Evolutionary conservation across 202 grass and related monocot species (phyloP).

Genomic region (Setaria viridis): DNA sequence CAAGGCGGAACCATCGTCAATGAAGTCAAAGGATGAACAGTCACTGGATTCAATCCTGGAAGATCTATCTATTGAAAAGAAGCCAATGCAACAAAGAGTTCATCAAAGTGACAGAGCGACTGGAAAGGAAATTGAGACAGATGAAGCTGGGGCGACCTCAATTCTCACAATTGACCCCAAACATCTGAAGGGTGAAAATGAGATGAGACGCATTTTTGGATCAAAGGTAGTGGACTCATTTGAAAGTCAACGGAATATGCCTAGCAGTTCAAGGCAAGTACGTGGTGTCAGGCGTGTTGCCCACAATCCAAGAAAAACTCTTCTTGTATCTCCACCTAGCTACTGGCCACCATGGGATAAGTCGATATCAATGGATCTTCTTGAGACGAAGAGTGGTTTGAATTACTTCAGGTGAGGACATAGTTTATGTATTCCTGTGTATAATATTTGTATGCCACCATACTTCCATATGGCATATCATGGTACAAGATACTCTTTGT

Average conservation of each 20-base stretch:
- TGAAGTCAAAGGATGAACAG: slow-evolving; percentile 53
- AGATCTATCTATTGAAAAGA: slow-evolving; percentile 76
- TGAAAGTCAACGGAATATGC: slow-evolving; percentile 76
- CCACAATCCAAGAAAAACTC: slow-evolving; percentile 84
- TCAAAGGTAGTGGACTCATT: slow-evolving; percentile 97
- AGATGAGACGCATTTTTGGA: slow-evolving; percentile 97
- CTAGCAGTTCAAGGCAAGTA: slow-evolving; percentile 72
- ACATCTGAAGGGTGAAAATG: slow-evolving; percentile 92
- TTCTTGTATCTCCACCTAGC: slow-evolving; percentile 75
- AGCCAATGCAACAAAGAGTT: slow-evolving; percentile 36
- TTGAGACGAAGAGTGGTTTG: slow-evolving; percentile 77
- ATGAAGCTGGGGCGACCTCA: slow-evolving; percentile 39
- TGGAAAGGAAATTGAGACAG: slow-evolving; percentile 57
- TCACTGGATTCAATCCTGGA: slow-evolving; percentile 81
- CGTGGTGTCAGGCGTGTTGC: slow-evolving; percentile 67
- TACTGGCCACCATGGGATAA: slow-evolving; percentile 93
- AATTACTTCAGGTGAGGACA: slow-evolving; percentile 87
- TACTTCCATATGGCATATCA: background rate
- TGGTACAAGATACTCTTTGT: background rate
- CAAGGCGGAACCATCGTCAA: slow-evolving; percentile 52
- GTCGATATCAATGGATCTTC: slow-evolving; percentile 80
- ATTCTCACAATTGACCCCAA: slow-evolving; percentile 79
- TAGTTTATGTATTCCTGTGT: background rate
- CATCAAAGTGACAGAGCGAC: slow-evolving; percentile 51
- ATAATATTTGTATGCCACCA: slow-evolving; percentile 13